Conservation (phyloP, 225 moss, liverwort and hornwort species). For the Ulota crispa region DNA sequence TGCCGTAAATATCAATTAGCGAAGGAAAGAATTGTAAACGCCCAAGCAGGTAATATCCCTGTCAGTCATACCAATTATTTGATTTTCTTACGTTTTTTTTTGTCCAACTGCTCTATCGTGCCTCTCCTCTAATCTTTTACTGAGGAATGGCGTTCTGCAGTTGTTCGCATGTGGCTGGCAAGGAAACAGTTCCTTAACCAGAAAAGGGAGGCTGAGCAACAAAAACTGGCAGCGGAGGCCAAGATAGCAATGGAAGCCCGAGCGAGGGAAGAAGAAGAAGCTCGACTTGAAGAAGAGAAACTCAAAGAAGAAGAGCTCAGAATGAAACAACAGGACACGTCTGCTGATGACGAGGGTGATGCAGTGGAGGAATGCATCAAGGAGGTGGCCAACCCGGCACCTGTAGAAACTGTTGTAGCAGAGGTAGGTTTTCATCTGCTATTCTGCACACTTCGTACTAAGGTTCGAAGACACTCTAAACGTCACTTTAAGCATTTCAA, state of each 20-base stretch:
- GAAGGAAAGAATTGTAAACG: slow-evolving; percentile 44
- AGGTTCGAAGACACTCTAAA: not conserved
- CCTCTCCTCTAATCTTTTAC: not conserved
- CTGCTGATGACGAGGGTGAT: slow-evolving; percentile 22
- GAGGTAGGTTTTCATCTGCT: slow-evolving; percentile 27
- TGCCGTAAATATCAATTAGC: slow-evolving; percentile 33
- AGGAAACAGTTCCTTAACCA: slow-evolving; percentile 43
- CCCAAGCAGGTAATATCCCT: slow-evolving; percentile 70
- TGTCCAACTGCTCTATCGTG: not conserved
- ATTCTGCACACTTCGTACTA: not conserved
- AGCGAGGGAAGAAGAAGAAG: slow-evolving; percentile 33
- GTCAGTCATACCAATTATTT: not conserved
- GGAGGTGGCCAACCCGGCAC: slow-evolving; percentile 32
- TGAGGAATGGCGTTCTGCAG: slow-evolving; percentile 48
- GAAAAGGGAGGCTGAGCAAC: slow-evolving; percentile 55
- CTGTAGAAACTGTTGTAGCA: slow-evolving; percentile 19
- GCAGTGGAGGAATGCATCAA: slow-evolving; percentile 31
- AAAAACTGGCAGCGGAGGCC: slow-evolving; percentile 58
- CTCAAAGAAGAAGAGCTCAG: slow-evolving; percentile 17
- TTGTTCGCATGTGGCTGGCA: slow-evolving; percentile 75
- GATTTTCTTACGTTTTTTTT: not conserved
- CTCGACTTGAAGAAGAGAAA: slow-evolving; percentile 30
- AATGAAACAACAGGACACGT: slow-evolving; percentile 7
- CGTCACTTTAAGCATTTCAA: not conserved
- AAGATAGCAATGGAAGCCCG: slow-evolving; percentile 34